phyloP scores from a whole-genome alignment of 1,284 basidiomycete species.

The Trichosporon faecale region DNA sequence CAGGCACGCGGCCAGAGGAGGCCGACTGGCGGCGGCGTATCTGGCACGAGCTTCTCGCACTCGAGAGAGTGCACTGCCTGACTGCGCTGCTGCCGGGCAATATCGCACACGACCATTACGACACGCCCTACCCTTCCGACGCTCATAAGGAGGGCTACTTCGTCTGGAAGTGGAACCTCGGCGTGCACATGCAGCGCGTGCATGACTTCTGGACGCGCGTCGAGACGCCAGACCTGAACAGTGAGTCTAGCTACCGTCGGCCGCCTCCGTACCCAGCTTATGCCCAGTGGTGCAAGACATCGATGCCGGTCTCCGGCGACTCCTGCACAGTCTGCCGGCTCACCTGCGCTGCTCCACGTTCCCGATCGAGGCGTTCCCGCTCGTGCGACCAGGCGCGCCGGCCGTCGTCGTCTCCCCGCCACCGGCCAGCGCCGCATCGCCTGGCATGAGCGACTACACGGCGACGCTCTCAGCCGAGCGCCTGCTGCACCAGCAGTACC shows the following conservation, averaged over 20 bases:
- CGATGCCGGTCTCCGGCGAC: constrained; percentile 20
- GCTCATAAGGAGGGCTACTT: constrained; percentile 22
- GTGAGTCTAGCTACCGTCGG: neutral
- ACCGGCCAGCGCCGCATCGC: neutral
- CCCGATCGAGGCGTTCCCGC: constrained; percentile 23
- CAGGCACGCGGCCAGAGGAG: constrained; percentile 14
- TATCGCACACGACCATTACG: constrained; percentile 24
- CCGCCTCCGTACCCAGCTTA: neutral
- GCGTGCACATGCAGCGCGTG: constrained; percentile 24
- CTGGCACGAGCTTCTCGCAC: constrained; percentile 26
- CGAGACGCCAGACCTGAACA: constrained; percentile 15
- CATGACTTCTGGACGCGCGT: constrained; percentile 26
- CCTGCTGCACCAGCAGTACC: constrained; percentile 23
- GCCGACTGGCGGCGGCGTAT: constrained; percentile 23
- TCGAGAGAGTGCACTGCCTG: constrained; percentile 23
- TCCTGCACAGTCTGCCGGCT: constrained; percentile 20
- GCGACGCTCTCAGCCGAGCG: constrained; percentile 16
- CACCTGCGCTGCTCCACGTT: constrained; percentile 17
- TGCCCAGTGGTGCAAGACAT: constrained; percentile 22
- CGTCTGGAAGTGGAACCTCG: constrained; percentile 26
- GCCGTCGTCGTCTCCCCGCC: constrained; percentile 16
- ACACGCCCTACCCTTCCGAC: constrained; percentile 25
- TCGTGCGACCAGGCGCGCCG: constrained; percentile 18
- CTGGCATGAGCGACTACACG: constrained; percentile 12
- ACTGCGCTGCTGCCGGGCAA: constrained; percentile 24